These are phyloP conservation scores for Apiospora saccharicola DNA, from an alignment of 2,329 filamentous ascomycete genomes.

Conservation along the genomic window DNA sequence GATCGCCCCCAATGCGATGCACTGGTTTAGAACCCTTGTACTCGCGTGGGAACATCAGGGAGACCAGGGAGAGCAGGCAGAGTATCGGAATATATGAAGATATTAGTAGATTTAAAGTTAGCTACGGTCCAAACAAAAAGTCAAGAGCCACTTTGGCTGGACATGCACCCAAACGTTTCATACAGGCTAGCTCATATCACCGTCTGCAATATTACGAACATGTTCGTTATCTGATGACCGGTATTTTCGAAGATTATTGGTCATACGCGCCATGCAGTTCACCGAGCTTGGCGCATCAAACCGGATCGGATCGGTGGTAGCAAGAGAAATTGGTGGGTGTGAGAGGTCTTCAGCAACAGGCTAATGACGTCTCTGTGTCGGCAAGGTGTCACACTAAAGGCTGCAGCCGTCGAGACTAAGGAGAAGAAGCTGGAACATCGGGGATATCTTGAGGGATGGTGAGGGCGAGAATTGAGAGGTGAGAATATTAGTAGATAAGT, in stretches of 20 bases:
- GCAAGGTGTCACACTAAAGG: background rate
- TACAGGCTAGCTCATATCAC: background rate
- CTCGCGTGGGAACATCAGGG: background rate
- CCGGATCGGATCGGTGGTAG: background rate
- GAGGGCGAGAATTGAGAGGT: background rate
- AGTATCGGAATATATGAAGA: background rate
- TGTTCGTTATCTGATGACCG: background rate
- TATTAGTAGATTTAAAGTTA: background rate
- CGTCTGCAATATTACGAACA: background rate
- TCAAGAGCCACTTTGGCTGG: background rate
- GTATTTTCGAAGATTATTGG: background rate
- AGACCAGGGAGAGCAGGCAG: too few relatives aligned
- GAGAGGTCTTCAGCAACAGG: background rate
- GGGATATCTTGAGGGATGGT: background rate
- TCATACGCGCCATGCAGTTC: background rate
- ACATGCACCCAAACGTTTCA: background rate
- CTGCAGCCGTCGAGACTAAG: background rate
- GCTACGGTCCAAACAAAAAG: background rate
- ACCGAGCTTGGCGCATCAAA: background rate
- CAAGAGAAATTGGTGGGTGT: background rate
- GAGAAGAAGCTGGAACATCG: background rate
- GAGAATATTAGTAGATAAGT: background rate
- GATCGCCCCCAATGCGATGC: background rate
- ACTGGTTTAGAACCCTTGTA: background rate
- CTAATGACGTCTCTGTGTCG: slow-evolving; percentile 10